Evolutionary conservation across 805 yeast genomes (phyloP), one percentile per base, ranked within the genome.

Genomic region (Candida silvicultrix): DNA sequence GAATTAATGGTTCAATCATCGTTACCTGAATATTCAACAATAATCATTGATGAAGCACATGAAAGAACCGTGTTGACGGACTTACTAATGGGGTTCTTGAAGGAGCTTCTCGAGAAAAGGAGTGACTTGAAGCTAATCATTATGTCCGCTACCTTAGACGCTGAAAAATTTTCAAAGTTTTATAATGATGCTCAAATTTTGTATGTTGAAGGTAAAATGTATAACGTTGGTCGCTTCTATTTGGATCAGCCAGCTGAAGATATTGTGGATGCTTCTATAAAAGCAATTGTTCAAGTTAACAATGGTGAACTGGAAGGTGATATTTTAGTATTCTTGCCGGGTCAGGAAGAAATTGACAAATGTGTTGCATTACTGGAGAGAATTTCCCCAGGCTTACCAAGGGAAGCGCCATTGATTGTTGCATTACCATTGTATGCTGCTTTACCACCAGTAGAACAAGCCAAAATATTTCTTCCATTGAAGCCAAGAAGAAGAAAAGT

Each of bases 131-230:
- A 80, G 55, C 72, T 89, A 34, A 78, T 94, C 6, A 78, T 94
- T 53, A 95, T 94, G 97, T 90, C 98, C 43, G 99, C 99, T 23
- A 94, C 99, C 0, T 72, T 94, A 47, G 95, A 94, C 64, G 98
- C 98, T 1, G 90, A 81, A 32, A 77, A 78, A 55, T 94, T 94
- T 60, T 80, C 95, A 40, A 64, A 72, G 19, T 94, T 90, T 63
- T 94, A 87, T 62, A 67, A 77, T 54, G 65, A 77, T 49, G 90
- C 96, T 1, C 94, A 90, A n/a, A 85, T 90, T 25, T 66, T 89
- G 41, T 88, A 73, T 54, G 87, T 94, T 3, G 95, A 89, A 64
- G 99, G 99, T 56, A 81, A 92, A 55, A 85, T 84, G 75, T 90
- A 72, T 63, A 85, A 89, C 1, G 99, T 94, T 1, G 78, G 86